phyloP scores from a whole-genome alignment of 2,329 filamentous ascomycete species.

The Fusarium foetens region DNA sequence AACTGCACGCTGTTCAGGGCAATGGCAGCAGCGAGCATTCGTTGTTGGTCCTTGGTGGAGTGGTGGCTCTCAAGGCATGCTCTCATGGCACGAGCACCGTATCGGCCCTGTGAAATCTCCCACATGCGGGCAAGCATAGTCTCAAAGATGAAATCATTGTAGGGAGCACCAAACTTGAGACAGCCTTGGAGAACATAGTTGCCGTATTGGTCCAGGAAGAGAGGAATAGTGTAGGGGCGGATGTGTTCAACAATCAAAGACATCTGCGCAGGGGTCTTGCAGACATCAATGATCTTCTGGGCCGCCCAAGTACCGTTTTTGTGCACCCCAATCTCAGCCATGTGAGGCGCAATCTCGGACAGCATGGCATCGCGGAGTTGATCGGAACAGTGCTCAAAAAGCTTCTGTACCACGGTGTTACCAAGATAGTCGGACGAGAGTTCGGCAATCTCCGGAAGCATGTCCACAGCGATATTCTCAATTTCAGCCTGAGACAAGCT shows the following conservation, averaged over 20 bases:
- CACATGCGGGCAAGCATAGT: slow-evolving; percentile 94
- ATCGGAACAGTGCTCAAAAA: slow-evolving; percentile 97
- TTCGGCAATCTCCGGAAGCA: slow-evolving; percentile 97
- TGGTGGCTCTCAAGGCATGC: slow-evolving; percentile 97
- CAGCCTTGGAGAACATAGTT: slow-evolving; percentile 99
- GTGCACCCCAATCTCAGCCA: slow-evolving; percentile 96
- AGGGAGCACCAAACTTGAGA: slow-evolving; percentile 87
- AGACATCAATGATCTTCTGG: slow-evolving; percentile 98
- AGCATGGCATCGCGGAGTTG: slow-evolving; percentile 92
- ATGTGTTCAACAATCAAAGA: slow-evolving; percentile 84
- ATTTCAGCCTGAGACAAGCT: slow-evolving; percentile 87
- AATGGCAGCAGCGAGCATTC: slow-evolving; percentile 92
- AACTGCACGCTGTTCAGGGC: slow-evolving; percentile 97
- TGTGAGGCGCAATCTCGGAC: slow-evolving; percentile 83
- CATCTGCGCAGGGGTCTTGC: slow-evolving; percentile 86
- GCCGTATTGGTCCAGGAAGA: slow-evolving; percentile 97
- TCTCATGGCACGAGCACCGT: slow-evolving; percentile 94
- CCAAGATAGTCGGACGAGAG: slow-evolving; percentile 95
- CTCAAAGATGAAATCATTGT: slow-evolving; percentile 98
- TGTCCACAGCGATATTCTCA: slow-evolving; percentile 89
- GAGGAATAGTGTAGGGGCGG: slow-evolving; percentile 84
- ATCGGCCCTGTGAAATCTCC: slow-evolving; percentile 92
- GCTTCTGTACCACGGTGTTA: slow-evolving; percentile 99
- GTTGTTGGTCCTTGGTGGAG: slow-evolving; percentile 92
- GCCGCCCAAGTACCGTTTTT: slow-evolving; percentile 99